Conservation (phyloP, 352 stramenopile genomes). For the Blastocystis sp. region DNA sequence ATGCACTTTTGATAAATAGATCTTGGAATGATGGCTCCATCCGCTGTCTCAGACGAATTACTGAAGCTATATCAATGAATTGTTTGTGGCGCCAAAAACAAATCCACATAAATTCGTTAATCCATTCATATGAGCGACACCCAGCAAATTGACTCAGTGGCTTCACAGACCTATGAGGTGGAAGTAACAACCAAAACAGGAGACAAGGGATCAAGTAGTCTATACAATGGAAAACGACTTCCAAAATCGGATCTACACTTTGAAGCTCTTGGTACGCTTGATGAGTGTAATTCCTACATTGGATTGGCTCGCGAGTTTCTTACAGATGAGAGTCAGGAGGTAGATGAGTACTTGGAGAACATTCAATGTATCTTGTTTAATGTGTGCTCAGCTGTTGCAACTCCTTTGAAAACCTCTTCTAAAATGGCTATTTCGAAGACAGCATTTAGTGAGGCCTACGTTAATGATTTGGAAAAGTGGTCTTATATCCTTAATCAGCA, state of each 20-base stretch:
- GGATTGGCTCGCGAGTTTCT: conserved; percentile 63
- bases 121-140: no score
- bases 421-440: conserved; percentile 65
- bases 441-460: conserved; percentile 65
- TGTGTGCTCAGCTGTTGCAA: conserved; percentile 76
- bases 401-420: conserved; percentile 66
- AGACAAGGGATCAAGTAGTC: conserved; percentile 80
- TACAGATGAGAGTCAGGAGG: conserved; percentile 37
- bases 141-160: no score
- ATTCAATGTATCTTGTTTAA: conserved; percentile 82
- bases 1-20: neutral
- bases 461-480: conserved; percentile 72
- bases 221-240: conserved; percentile 79
- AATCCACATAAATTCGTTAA: no score
- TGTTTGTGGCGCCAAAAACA: conserved; percentile 36
- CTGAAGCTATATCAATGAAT: conserved; percentile 30
- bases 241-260: conserved; percentile 77
- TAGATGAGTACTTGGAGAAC: conserved; percentile 72
- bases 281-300: conserved; percentile 75
- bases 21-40: conserved; percentile 39
- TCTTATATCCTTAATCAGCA: conserved; percentile 78
- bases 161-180: neutral
- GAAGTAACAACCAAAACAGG: conserved; percentile 73
- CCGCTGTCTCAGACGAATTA: conserved; percentile 41
- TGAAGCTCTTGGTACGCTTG: conserved; percentile 78